phyloP scores from a whole-genome alignment of 2,329 filamentous ascomycete genomes.

The Hawksworthiomyces lignivorus region DNA sequence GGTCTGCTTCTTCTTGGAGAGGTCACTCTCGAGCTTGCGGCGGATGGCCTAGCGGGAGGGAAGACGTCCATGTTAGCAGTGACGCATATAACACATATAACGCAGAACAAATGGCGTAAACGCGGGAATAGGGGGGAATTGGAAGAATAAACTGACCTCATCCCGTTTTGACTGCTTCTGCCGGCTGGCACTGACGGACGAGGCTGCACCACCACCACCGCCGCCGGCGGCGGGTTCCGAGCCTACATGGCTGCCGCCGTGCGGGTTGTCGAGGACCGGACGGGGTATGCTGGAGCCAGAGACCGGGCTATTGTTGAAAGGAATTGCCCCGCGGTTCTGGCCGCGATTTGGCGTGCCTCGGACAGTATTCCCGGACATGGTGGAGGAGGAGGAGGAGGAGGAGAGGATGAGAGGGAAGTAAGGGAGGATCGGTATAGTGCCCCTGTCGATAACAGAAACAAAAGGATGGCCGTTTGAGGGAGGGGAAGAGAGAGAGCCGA shows the following conservation, averaged over 20 bases:
- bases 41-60: slow-evolving; percentile 68
- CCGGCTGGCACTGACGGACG: slow-evolving; percentile 83
- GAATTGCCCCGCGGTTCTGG: slow-evolving; percentile 50
- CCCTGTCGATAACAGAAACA: slow-evolving; percentile 1
- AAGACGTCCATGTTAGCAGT: slow-evolving; percentile 1
- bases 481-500: not conserved
- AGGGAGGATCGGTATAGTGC: not conserved
- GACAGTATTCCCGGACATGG: slow-evolving; percentile 55
- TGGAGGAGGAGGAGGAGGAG: slow-evolving; percentile 16
- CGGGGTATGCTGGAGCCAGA: slow-evolving; percentile 60
- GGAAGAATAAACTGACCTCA: slow-evolving; percentile 60
- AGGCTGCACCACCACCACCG: slow-evolving; percentile 45
- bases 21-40: slow-evolving; percentile 90
- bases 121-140: slow-evolving; percentile 1
- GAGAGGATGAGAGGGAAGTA: not conserved
- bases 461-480: slow-evolving; percentile 1
- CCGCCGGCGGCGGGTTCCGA: slow-evolving; percentile 3
- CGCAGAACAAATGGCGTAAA: not conserved
- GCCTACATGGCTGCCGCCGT: slow-evolving; percentile 13
- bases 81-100: not conserved
- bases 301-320: slow-evolving; percentile 54
- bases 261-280: slow-evolving; percentile 53
- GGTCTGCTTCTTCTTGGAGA: slow-evolving; percentile 92
- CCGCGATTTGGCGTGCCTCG: slow-evolving; percentile 61
- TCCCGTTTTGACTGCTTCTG: slow-evolving; percentile 96